phyloP scores from a whole-genome alignment of 2,329 filamentous ascomycete species.

The Xylaria digitata region DNA sequence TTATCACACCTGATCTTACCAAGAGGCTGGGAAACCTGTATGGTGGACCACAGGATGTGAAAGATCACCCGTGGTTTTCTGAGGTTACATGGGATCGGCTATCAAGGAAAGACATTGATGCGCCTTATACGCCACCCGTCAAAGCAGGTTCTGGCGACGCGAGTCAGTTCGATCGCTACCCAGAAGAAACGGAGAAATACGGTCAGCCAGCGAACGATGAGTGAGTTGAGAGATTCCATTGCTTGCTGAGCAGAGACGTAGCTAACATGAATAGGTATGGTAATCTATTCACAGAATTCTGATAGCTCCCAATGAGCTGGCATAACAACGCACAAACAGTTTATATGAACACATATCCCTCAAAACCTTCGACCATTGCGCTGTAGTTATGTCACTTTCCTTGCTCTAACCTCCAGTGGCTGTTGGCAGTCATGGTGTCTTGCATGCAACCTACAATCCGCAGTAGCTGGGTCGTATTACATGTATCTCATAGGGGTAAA shows the following conservation, averaged over 20 bases:
- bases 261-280: conserved; percentile 66
- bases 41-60: conserved; percentile 90
- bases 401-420: conserved; percentile 2
- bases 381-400: neutral
- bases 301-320: conserved; percentile 46
- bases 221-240: conserved; percentile 69
- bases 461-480: neutral
- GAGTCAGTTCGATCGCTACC: conserved; percentile 97
- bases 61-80: conserved; percentile 94
- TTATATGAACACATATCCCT: conserved; percentile 9
- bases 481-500: conserved; percentile 5
- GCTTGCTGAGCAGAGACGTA: neutral
- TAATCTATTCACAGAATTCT: conserved; percentile 81
- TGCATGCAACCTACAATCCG: neutral
- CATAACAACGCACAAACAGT: conserved; percentile 2
- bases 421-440: neutral
- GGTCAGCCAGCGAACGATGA: conserved; percentile 82
- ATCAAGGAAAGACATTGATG: conserved; percentile 95
- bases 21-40: conserved; percentile 95
- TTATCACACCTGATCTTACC: conserved; percentile 94
- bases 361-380: conserved; percentile 6
- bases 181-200: conserved; percentile 95
- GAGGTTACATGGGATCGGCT: conserved; percentile 98
- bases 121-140: conserved; percentile 95
- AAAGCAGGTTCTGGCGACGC: conserved; percentile 94